These are phyloP conservation scores for Pythium aphanidermatum DNA, from an alignment of 352 stramenopile species.

Conservation along the genomic window DNA sequence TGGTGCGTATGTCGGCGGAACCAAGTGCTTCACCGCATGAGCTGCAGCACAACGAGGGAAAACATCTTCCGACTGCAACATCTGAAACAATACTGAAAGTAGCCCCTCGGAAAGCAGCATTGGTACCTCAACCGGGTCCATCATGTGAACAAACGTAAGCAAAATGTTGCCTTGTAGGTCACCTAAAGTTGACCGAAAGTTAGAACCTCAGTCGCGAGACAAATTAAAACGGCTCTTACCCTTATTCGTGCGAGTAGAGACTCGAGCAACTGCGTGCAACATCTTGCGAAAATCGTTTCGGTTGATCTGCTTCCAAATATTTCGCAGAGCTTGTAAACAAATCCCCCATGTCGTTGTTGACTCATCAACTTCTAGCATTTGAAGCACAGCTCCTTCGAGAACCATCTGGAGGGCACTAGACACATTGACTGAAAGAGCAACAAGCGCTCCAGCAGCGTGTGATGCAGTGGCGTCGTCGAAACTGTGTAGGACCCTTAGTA, in stretches of 20 bases:
- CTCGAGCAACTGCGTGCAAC: conserved; percentile 73
- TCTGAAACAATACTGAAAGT: conserved; percentile 70
- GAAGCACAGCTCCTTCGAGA: conserved; percentile 79
- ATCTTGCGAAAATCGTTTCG: conserved; percentile 79
- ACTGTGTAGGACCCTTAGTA: conserved; percentile 69
- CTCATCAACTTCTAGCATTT: conserved; percentile 86
- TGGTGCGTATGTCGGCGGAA: conserved; percentile 61
- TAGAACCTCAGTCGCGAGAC: no score
- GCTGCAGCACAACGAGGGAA: conserved; percentile 76
- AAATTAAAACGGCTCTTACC: no score
- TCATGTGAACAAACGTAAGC: conserved; percentile 88
- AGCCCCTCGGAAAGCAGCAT: conserved; percentile 72
- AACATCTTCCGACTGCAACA: conserved; percentile 68
- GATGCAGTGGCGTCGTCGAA: conserved; percentile 57
- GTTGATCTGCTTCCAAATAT: conserved; percentile 89
- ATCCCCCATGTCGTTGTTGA: conserved; percentile 67
- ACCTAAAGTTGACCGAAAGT: no score
- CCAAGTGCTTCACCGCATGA: conserved; percentile 83
- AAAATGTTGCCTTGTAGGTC: conserved; percentile 81
- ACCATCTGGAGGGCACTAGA: conserved; percentile 83
- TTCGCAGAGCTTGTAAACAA: conserved; percentile 73
- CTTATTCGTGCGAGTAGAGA: conserved; percentile 72
- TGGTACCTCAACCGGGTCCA: conserved; percentile 69
- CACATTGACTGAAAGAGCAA: conserved; percentile 70
- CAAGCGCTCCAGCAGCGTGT: conserved; percentile 69